Evolutionary conservation across 2,329 filamentous ascomycete species (phyloP).

Genomic region (Sclerotinia trifoliorum): DNA sequence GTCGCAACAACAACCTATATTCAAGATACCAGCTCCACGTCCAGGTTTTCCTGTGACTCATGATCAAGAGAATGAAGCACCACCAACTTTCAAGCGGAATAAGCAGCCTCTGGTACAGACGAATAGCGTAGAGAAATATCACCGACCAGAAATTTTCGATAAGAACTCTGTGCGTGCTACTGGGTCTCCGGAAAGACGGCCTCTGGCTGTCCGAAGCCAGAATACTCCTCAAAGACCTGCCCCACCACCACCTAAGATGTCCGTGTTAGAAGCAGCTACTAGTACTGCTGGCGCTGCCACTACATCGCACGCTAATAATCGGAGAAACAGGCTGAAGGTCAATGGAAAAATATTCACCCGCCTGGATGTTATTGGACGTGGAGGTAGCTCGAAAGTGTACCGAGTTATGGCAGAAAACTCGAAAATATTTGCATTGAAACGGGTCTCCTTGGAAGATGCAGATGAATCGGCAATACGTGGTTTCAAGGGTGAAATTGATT

Average conservation of each 20-base stretch:
- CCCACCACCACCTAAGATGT: conserved; percentile 91
- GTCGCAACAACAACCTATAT: conserved; percentile 49
- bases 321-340: conserved; percentile 78
- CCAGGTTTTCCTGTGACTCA: conserved; percentile 59
- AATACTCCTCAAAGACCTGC: conserved; percentile 78
- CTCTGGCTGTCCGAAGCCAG: conserved; percentile 53
- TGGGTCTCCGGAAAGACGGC: conserved; percentile 56
- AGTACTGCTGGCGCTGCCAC: conserved; percentile 77
- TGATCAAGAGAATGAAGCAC: conserved; percentile 84
- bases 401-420: conserved; percentile 96
- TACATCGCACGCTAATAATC: conserved; percentile 64
- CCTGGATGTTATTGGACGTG: conserved; percentile 85
- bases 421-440: conserved; percentile 90
- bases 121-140: conserved; percentile 48
- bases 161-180: conserved; percentile 42
- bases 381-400: conserved; percentile 92
- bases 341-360: conserved; percentile 91
- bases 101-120: conserved; percentile 36
- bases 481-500: conserved; percentile 93
- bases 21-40: conserved; percentile 56
- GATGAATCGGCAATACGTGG: conserved; percentile 81
- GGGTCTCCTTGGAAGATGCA: conserved; percentile 85
- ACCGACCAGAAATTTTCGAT: conserved; percentile 51
- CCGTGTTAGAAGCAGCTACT: conserved; percentile 87
- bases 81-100: conserved; percentile 62